Percentiles rank a stretch among this genome's conserved stretches.
Evolutionary conservation across 2,329 filamentous ascomycete species (phyloP).

Genomic region (Leptographium procerum): DNA sequence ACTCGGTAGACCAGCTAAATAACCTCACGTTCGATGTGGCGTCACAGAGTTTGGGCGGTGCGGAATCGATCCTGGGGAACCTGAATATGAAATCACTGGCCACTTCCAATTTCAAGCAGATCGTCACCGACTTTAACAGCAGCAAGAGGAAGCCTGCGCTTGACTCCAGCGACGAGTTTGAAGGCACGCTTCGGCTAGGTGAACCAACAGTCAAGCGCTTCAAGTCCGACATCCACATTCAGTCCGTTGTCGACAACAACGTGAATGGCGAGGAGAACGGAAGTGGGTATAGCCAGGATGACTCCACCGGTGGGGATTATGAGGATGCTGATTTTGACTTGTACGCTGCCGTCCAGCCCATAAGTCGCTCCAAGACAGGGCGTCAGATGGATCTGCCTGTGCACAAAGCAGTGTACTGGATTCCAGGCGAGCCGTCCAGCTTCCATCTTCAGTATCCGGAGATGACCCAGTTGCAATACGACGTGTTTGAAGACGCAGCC

Average conservation of each 20-base stretch:
- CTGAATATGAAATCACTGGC: conserved; percentile 30
- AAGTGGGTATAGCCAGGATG: conserved; percentile 6
- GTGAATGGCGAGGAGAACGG: not conserved
- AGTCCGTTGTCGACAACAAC: conserved; percentile 6
- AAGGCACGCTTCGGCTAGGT: conserved; percentile 18
- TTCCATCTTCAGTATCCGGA: conserved; percentile 54
- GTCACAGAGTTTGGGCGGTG: conserved; percentile 44
- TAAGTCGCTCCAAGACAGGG: conserved; percentile 36
- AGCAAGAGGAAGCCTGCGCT: conserved; percentile 45
- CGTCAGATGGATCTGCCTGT: conserved; percentile 47
- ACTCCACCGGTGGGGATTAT: conserved; percentile 30
- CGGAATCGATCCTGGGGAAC: conserved; percentile 32
- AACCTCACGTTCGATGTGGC: conserved; percentile 39
- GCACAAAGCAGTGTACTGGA: conserved; percentile 47
- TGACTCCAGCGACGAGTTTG: conserved; percentile 42
- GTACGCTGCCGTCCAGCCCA: conserved; percentile 36
- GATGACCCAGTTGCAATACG: conserved; percentile 49
- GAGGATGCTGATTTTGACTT: conserved; percentile 31
- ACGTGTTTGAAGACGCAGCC: conserved; percentile 43
- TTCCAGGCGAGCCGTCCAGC: conserved; percentile 36
- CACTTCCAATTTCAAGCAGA: conserved; percentile 14
- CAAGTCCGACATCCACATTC: conserved; percentile 36
- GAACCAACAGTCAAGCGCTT: conserved; percentile 45
- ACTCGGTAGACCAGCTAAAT: conserved; percentile 37
- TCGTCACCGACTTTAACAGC: conserved; percentile 25